Percentiles rank a stretch among this genome's conserved stretches.
Evolutionary conservation across 768 basidiomycete genomes (phyloP).

Genomic region (Chalciporus piperatus): DNA sequence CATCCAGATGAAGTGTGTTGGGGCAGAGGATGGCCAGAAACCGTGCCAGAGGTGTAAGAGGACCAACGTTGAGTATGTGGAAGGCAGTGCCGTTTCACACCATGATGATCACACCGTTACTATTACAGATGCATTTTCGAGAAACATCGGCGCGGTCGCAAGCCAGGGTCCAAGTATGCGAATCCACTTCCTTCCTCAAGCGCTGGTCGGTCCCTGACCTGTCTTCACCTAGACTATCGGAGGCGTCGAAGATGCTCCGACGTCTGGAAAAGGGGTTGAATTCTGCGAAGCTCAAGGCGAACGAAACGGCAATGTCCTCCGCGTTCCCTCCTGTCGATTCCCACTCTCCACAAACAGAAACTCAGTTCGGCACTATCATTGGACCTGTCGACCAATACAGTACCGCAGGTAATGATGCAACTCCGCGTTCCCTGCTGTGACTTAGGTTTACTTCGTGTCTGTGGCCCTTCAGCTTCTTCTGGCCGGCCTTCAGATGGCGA

Average conservation of each 20-base stretch:
- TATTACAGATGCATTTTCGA: slow-evolving; percentile 72
- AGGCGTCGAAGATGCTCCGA: slow-evolving; percentile 87
- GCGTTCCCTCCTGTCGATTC: slow-evolving; percentile 34
- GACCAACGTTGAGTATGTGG: slow-evolving; percentile 67
- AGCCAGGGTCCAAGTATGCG: slow-evolving; percentile 83
- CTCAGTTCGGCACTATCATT: slow-evolving; percentile 29
- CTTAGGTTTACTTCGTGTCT: slow-evolving; percentile 4
- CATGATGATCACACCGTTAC: slow-evolving; percentile 15
- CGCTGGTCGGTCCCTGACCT: slow-evolving; percentile 3
- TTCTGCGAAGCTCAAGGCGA: slow-evolving; percentile 64
- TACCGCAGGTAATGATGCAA: slow-evolving; percentile 24
- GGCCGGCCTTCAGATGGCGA: slow-evolving; percentile 38
- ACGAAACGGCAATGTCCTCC: slow-evolving; percentile 31
- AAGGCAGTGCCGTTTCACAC: slow-evolving; percentile 2
- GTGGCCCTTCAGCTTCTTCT: slow-evolving; percentile 18
- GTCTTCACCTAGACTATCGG: slow-evolving; percentile 59
- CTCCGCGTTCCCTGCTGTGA: background rate
- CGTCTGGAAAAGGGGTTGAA: slow-evolving; percentile 82
- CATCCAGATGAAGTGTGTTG: slow-evolving; percentile 85
- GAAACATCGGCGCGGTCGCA: slow-evolving; percentile 85
- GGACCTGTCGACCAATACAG: slow-evolving; percentile 30
- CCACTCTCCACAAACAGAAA: slow-evolving; percentile 22
- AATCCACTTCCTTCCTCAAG: slow-evolving; percentile 6
- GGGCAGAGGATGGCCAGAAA: slow-evolving; percentile 79
- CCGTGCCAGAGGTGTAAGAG: slow-evolving; percentile 84